Percentiles rank a stretch among this genome's conserved stretches.
Evolutionary conservation across 108 stramenopile species (phyloP).

Genomic region (Discostella stelligeroides): DNA sequence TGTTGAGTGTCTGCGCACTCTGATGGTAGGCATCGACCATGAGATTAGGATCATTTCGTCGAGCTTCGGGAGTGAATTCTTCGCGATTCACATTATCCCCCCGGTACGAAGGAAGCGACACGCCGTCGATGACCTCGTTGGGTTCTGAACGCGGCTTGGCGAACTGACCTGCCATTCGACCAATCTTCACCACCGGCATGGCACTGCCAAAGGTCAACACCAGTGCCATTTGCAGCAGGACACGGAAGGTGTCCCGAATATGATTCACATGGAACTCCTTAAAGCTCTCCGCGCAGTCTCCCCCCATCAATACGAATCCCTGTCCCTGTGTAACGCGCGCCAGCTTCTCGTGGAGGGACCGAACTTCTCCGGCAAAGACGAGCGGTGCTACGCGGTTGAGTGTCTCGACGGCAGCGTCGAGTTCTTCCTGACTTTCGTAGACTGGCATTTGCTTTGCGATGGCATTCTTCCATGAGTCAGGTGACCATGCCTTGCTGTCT

Average conservation of each 20-base stretch:
- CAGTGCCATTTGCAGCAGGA: conserved; percentile 93
- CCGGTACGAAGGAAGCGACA: conserved; percentile 90
- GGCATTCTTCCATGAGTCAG: conserved; percentile 73
- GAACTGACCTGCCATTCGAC: conserved; percentile 98
- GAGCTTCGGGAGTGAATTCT: conserved; percentile 90
- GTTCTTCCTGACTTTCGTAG: conserved; percentile 76
- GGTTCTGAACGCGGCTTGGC: conserved; percentile 96
- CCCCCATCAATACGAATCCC: conserved; percentile 98
- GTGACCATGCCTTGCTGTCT: conserved; percentile 61
- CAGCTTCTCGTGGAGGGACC: conserved; percentile 88
- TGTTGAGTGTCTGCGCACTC: conserved; percentile 95
- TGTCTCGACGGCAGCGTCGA: conserved; percentile 55
- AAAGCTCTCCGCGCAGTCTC: conserved; percentile 98
- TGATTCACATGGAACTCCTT: conserved; percentile 94
- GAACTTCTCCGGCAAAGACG: conserved; percentile 93
- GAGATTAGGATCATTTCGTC: conserved; percentile 82
- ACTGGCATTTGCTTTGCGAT: conserved; percentile 81
- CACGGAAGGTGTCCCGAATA: conserved; percentile 93
- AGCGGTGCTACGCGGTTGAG: conserved; percentile 74
- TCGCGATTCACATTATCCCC: conserved; percentile 97
- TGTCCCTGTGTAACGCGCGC: conserved; percentile 93
- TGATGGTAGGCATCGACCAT: conserved; percentile 93
- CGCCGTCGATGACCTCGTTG: conserved; percentile 84
- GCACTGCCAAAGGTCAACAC: conserved; percentile 95
- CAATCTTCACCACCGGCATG: conserved; percentile 96